phyloP scores from a whole-genome alignment of 257 asterid genomes.

The Solanum bulbocastanum region DNA sequence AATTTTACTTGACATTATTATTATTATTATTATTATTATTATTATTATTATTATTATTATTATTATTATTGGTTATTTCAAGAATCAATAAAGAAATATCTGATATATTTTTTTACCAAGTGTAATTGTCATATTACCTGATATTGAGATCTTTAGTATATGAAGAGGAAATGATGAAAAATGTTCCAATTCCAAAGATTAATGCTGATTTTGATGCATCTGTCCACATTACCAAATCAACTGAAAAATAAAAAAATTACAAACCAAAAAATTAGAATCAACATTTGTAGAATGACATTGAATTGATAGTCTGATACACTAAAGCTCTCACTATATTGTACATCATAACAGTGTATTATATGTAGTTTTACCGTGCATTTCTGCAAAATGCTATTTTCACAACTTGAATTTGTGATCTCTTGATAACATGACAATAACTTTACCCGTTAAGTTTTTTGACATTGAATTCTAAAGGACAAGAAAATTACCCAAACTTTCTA shows the following conservation, averaged over 20 bases:
- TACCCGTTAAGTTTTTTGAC: background rate
- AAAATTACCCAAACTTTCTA: slow-evolving; percentile 64
- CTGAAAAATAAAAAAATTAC: slow-evolving; percentile 15
- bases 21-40: background rate
- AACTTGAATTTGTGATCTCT: background rate
- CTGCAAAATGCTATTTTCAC: background rate
- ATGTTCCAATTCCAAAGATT: slow-evolving; percentile 76
- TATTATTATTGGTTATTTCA: background rate
- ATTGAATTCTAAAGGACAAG: background rate
- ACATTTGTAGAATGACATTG: background rate
- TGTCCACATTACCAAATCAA: slow-evolving; percentile 83
- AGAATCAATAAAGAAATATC: background rate
- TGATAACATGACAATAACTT: background rate
- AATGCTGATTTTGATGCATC: slow-evolving; percentile 79
- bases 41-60: background rate
- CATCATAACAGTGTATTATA: rapidly evolving
- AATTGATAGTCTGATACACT: rapidly evolving
- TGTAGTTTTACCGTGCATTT: rapidly evolving
- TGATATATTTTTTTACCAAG: background rate
- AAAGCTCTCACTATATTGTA: too few relatives aligned
- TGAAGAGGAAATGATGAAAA: slow-evolving; percentile 68
- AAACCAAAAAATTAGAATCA: background rate
- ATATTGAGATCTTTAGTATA: slow-evolving; percentile 62
- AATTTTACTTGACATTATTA: background rate
- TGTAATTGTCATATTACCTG: slow-evolving; percentile 30